Conservation (phyloP, 257 asterid species). For the Rhazya stricta region DNA sequence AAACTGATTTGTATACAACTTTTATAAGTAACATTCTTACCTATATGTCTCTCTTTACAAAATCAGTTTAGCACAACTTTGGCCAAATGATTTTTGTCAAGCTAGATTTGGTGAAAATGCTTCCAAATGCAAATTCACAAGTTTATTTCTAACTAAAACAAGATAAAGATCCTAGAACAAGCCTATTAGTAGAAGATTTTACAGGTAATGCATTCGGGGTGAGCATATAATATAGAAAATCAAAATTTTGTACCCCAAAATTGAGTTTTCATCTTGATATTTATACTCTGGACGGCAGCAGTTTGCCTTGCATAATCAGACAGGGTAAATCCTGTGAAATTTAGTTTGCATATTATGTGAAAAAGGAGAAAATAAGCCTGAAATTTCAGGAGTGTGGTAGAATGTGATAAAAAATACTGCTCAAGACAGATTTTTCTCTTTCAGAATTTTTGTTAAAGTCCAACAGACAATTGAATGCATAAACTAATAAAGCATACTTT, state of each 20-base stretch:
- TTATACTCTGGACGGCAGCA: background rate
- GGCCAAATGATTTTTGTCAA: background rate
- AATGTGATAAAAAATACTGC: background rate
- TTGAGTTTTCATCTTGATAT: background rate
- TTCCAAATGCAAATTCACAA: background rate
- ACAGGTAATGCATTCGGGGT: background rate
- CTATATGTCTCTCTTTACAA: background rate
- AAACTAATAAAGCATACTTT: background rate
- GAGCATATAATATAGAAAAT: background rate
- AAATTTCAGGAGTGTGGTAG: background rate
- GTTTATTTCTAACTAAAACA: background rate
- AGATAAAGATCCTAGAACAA: background rate
- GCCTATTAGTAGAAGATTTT: background rate
- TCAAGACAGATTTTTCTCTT: background rate
- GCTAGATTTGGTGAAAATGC: background rate
- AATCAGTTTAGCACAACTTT: background rate
- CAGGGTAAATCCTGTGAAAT: background rate
- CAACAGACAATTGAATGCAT: background rate
- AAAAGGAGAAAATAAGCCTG: background rate
- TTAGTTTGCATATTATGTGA: background rate
- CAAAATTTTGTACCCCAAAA: background rate
- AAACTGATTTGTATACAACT: background rate
- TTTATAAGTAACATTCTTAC: background rate
- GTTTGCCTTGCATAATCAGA: background rate
- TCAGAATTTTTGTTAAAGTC: background rate